Base-by-base conservation (phyloP, 164 flowering plant genomes). In the Magnolia sinica region DNA sequence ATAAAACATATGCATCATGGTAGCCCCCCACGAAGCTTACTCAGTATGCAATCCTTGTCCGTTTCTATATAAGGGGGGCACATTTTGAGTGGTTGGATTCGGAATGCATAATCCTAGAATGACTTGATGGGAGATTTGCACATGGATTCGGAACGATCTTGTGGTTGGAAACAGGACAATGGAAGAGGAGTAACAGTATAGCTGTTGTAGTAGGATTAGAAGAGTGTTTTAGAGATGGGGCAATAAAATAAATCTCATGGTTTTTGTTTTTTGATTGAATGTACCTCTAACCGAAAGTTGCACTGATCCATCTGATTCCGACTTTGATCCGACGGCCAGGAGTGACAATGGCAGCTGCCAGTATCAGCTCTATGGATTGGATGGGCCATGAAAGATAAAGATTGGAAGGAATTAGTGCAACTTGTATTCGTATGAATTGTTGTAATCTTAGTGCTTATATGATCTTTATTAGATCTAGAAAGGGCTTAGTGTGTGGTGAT, bases 271-370 rank as follows among this genome's bases (percentile, higher is more conserved):
- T 14, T 52, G 19, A 68, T 68, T 86, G 59, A 52, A 68, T 8
- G 10, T 83, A 74, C 88, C 87, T 0, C 82, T 87, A 7, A 89
- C 87, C 0, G 87, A 87, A 76, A 89, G 89, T 64, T 87, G 89
- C 82, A 79, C 85, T 2, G 85, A 85, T 65, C 85, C 81, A 77
- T 20, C 70, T 73, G 87, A 88, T 2, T 10, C 29, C 31, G 86
- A 86, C 81, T 88, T 64, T 52, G 88, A 85, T 75, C 90, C 89
- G 11, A 85, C 89, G 7, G 87, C 86, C 3, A 85, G 90, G 71
- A 86, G 87, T 65, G 90, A 88, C 71, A 68, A 85, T 71, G 87
- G 88, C 7, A 83, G 83, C 85, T 85, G 87, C 79, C 9, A 45
- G 45, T 79, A 83, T 75, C 9, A 75, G 37, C 13, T 73, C 29